These are phyloP conservation scores for Cucumis hystrix DNA, from an alignment of 306 rosid genomes.

Conservation along the genomic window DNA sequence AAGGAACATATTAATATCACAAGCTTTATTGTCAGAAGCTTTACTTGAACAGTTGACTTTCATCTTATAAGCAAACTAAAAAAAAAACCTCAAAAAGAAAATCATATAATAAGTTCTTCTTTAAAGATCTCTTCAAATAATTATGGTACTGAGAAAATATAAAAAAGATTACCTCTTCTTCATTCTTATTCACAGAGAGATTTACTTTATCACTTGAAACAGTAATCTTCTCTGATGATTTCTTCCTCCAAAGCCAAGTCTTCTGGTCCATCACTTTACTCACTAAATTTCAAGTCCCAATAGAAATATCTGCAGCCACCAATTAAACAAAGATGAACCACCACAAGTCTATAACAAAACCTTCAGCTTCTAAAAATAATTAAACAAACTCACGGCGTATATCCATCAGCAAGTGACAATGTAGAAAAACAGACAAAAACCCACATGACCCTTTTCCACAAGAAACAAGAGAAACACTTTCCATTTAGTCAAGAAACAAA, in stretches of 20 bases:
- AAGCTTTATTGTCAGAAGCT: background rate
- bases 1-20: background rate
- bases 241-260: conserved; percentile 79
- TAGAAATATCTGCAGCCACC: background rate
- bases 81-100: background rate
- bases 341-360: background rate
- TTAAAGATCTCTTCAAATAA: background rate
- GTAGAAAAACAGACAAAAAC: background rate
- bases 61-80: background rate
- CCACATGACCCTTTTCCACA: background rate
- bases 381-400: background rate
- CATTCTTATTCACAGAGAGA: conserved; percentile 33
- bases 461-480: background rate
- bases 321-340: background rate
- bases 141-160: background rate
- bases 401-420: background rate
- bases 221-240: conserved; percentile 49
- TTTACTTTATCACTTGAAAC: conserved; percentile 26
- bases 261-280: conserved; percentile 48
- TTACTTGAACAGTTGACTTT: background rate
- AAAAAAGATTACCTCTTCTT: conserved; percentile 37
- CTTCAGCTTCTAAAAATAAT: background rate
- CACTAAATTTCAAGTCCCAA: background rate
- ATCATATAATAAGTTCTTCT: background rate
- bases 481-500: background rate